These are phyloP conservation scores for Lactarius quietus DNA, from an alignment of 768 basidiomycete species.

Conservation along the genomic window DNA sequence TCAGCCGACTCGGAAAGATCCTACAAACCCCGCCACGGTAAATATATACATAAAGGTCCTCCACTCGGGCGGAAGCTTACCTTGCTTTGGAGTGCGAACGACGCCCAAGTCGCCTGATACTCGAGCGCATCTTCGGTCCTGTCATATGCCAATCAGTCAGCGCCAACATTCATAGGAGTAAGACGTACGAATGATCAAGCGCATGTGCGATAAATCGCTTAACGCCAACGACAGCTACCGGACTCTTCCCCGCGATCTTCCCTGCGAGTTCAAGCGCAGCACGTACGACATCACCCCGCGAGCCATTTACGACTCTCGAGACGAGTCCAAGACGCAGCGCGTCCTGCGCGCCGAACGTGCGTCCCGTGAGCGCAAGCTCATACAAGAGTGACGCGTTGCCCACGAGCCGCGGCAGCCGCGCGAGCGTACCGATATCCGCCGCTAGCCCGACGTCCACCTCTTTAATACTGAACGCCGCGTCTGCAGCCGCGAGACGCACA, in stretches of 20 bases:
- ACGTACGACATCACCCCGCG: slow-evolving; percentile 57
- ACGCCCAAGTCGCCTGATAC: slow-evolving; percentile 57
- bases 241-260: slow-evolving; percentile 70
- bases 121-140: slow-evolving; percentile 47
- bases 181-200: slow-evolving; percentile 67
- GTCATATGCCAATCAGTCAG: slow-evolving; percentile 2
- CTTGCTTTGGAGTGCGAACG: slow-evolving; percentile 44
- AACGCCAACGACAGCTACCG: slow-evolving; percentile 70
- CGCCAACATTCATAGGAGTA: background rate
- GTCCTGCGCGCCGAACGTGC: slow-evolving; percentile 64
- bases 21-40: background rate
- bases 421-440: slow-evolving; percentile 84
- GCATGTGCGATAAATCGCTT: slow-evolving; percentile 79
- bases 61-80: slow-evolving; percentile 19
- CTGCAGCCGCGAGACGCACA: slow-evolving; percentile 65
- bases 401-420: slow-evolving; percentile 71
- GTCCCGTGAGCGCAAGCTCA: slow-evolving; percentile 74
- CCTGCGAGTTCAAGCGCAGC: slow-evolving; percentile 65
- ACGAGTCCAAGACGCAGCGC: slow-evolving; percentile 70
- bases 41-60: background rate
- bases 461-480: slow-evolving; percentile 68
- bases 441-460: slow-evolving; percentile 87
- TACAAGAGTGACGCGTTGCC: slow-evolving; percentile 69
- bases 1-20: slow-evolving; percentile 4
- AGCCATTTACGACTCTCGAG: slow-evolving; percentile 59